phyloP scores from a whole-genome alignment of 1,139 yeast species.

The Sugiyamaella sp. region DNA sequence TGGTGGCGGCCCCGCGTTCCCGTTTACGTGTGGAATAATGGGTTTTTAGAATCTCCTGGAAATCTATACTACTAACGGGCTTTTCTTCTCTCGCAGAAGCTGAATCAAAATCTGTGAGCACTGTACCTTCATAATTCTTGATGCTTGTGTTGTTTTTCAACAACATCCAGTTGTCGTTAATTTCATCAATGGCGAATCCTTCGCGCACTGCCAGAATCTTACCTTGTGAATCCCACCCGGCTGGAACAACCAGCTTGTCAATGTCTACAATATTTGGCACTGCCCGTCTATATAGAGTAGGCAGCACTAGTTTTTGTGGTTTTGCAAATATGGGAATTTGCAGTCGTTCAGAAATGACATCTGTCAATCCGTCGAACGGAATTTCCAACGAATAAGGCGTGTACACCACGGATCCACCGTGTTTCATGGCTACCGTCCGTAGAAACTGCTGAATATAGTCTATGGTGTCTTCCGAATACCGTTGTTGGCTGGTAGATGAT shows the following conservation, averaged over 20 bases:
- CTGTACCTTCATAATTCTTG: background rate
- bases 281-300: constrained; percentile 21
- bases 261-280: constrained; percentile 42
- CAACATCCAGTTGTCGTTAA: constrained; percentile 27
- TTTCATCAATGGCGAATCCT: constrained; percentile 33
- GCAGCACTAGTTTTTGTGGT: constrained; percentile 12
- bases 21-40: constrained; percentile 31
- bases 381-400: constrained; percentile 26
- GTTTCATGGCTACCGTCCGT: constrained; percentile 53
- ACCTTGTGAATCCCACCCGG: constrained; percentile 47
- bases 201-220: constrained; percentile 41
- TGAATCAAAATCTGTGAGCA: background rate
- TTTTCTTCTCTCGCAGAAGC: background rate
- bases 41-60: constrained; percentile 34
- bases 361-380: constrained; percentile 26
- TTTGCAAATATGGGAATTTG: constrained; percentile 28
- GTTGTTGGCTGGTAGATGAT: constrained; percentile 2
- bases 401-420: constrained; percentile 43
- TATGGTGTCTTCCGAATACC: constrained; percentile 36
- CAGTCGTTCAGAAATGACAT: constrained; percentile 34
- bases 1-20: constrained; percentile 12
- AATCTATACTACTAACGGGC: constrained; percentile 28
- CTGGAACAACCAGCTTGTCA: constrained; percentile 48
- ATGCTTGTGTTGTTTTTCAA: constrained; percentile 11
- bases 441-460: constrained; percentile 58